Conservation (phyloP, 768 basidiomycete species). For the Porpolomopsis calyptriformis region DNA sequence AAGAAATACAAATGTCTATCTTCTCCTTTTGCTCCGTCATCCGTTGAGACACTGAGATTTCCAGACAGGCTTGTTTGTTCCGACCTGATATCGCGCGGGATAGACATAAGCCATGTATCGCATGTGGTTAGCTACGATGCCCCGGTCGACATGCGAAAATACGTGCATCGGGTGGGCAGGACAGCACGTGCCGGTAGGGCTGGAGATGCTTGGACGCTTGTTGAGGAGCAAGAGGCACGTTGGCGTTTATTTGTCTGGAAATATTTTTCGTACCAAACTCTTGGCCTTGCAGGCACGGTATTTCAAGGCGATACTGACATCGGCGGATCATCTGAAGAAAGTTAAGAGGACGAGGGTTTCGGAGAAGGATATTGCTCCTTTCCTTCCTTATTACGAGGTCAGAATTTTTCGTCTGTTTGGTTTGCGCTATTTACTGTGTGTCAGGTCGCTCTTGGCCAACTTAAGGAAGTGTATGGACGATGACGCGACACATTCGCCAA, state of each 20-base stretch:
- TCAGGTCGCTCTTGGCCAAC: conserved; percentile 28
- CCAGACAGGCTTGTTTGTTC: conserved; percentile 78
- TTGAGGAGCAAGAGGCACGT: conserved; percentile 84
- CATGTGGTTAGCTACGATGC: conserved; percentile 95
- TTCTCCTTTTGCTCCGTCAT: neutral
- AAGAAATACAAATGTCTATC: conserved; percentile 68
- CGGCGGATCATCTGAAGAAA: conserved; percentile 55
- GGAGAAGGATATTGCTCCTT: conserved; percentile 46
- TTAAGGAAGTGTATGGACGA: conserved; percentile 31
- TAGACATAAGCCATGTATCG: conserved; percentile 85
- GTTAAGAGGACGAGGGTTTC: conserved; percentile 59
- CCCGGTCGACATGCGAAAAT: conserved; percentile 96
- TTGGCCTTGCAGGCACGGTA: conserved; percentile 52
- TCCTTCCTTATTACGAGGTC: conserved; percentile 62
- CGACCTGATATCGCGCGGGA: conserved; percentile 90
- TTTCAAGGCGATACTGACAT: conserved; percentile 76
- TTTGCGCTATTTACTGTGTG: neutral
- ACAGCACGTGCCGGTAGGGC: conserved; percentile 86
- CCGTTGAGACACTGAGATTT: neutral
- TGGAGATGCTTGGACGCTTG: conserved; percentile 89
- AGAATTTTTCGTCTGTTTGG: conserved; percentile 9
- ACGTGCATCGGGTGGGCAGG: conserved; percentile 93
- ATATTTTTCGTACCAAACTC: neutral
- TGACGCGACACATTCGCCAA: neutral
- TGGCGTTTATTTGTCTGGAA: neutral